Base-by-base conservation (phyloP, 2,329 filamentous ascomycete species). In the Daldinia sp. region DNA sequence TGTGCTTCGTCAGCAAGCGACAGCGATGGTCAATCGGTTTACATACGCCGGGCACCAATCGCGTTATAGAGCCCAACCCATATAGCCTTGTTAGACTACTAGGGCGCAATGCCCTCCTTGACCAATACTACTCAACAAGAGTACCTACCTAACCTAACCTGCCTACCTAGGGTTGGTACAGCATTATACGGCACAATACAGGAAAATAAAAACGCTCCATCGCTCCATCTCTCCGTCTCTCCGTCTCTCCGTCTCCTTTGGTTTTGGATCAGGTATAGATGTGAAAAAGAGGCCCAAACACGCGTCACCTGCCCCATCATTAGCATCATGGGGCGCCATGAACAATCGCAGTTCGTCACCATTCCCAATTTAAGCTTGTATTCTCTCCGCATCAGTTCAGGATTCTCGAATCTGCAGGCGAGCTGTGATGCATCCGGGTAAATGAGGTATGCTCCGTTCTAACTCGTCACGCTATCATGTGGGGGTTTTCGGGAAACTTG, bases 381-480 rank as follows among this genome's bases (percentile, higher is more conserved):
- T 48, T 4, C 39, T 50, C 45, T 23, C 35, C 49, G 41, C 47
- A 30, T 29, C 10, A 51, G 30, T 21, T 41, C 37, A 48, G 15
- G 35, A 48, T 30, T 50, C 32, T 34, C 37, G 34, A 58, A 49
- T 51, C 56, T 58, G 49, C 51, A 56, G 37, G 57, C 54, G 58
- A 64, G 34, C 35, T 47, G 32, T 60, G 47, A 58, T 62, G 37
- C 58, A 58, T 47, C 61, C 64, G 61, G 61, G 41, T 67, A 67
- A 62, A 67, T 67, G 29, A 55, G 23, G 47, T 41, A 35, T 51
- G 51, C 50, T 29, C 2, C 8, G 8, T 53, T 50, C 29, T 53
- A 55, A 49, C 32, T 55, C 35, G 43, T 55, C 52, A 55, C 52
- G 10, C 55, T 25, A 30, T 10, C 34, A 41, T 58, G 62, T 59